Base-by-base conservation (phyloP, 1,139 yeast genomes). In the Starmera stellimalicola region DNA sequence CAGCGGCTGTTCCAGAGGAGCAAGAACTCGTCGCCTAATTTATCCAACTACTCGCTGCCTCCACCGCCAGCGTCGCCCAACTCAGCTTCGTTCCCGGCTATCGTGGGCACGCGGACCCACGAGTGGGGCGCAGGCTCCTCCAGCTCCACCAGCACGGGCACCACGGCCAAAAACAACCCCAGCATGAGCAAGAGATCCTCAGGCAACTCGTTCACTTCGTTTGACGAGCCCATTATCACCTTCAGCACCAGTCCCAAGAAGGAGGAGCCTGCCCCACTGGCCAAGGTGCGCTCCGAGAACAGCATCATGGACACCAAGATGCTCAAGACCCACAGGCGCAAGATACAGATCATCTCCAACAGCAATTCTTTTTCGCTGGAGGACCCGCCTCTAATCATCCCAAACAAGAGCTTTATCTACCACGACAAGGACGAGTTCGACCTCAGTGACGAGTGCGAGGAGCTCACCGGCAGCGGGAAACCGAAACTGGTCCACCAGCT, bases 91-190 rank as follows among this genome's bases (percentile, higher is more conserved):
- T 44, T 51, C 6, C 61, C 63, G 1, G 51, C 58, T 1, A 60
- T 60, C 6, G 53, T 52, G 20, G 66, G 66, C 1, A 60, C 65
- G 4, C 46, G 60, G 18, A 58, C 58, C 7, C 66, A 60, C 40
- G 60, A 59, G 24, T 60, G 65, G 65, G 65, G 65, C 34, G 39
- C n/a, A n/a, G n/a, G n/a, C n/a, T n/a, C n/a, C n/a, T n/a, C n/a
- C n/a, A n/a, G 26, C 20, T 43, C 18, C 32, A 39, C 15, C 38
- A 45, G 26, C 10, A 29, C 30, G 32, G 16, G 18, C 17, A 12
- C 3, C 16, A 22, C 5, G 18, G 19, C 5, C 30, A 32, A 2
- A 29, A 38, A 18, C 22, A 12, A 15, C 33, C 37, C 17, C 11
- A 35, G 3, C 35, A 34, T n/a, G 9, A 32, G 42, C 8, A 36